Percentiles rank a stretch among this genome's conserved stretches.
Conservation (phyloP, 1,284 basidiomycete genomes). For the Inonotus obliquus region DNA sequence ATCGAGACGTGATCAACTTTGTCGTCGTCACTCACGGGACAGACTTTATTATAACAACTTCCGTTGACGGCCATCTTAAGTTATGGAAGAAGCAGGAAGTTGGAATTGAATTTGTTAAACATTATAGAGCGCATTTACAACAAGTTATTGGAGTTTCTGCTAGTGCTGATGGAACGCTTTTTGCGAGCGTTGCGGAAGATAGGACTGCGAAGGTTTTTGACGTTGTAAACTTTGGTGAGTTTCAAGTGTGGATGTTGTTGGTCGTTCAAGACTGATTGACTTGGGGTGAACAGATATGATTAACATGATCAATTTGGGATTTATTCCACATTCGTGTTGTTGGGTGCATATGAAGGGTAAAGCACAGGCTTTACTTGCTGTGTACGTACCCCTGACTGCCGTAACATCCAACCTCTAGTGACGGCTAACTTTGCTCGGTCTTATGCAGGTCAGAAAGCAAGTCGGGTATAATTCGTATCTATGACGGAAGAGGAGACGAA, state of each 20-base stretch:
- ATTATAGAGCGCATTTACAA: constrained; percentile 87
- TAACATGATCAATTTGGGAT: constrained; percentile 92
- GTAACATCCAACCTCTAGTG: not conserved
- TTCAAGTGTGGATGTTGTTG: not conserved
- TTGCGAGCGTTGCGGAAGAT: constrained; percentile 85
- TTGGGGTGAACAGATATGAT: constrained; percentile 78
- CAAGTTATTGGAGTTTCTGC: constrained; percentile 79
- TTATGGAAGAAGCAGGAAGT: constrained; percentile 97
- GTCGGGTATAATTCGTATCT: constrained; percentile 78
- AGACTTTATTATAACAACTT: constrained; percentile 92
- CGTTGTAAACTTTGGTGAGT: constrained; percentile 90
- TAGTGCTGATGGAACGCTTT: constrained; percentile 91
- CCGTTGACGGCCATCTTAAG: constrained; percentile 93
- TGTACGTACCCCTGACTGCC: constrained; percentile 46
- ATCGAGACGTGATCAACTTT: constrained; percentile 89
- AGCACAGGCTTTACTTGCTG: constrained; percentile 83
- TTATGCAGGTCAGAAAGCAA: constrained; percentile 69
- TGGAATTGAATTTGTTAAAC: constrained; percentile 92
- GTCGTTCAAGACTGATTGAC: not conserved
- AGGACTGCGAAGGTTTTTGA: constrained; percentile 93
- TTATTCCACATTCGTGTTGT: constrained; percentile 80
- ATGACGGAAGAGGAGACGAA: constrained; percentile 87
- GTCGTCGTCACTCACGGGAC: constrained; percentile 84
- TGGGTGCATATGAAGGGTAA: constrained; percentile 92
- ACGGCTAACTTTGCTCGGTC: constrained; percentile 18